These are phyloP conservation scores for Boletus insuetus DNA, from an alignment of 768 basidiomycete species.

Conservation along the genomic window DNA sequence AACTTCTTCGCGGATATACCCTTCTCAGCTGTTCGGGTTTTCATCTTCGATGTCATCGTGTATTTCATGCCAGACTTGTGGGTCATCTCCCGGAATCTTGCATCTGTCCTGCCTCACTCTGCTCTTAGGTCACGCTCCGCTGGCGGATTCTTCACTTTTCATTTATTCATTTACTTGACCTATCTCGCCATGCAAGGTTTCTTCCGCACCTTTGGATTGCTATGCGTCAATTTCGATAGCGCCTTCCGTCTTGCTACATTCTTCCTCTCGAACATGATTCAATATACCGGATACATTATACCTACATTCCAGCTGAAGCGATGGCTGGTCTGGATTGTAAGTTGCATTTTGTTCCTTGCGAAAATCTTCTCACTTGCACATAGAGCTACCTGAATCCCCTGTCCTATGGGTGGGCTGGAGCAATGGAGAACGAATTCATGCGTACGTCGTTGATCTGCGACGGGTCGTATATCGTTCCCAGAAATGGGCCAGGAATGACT, in stretches of 20 bases:
- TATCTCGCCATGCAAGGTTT: slow-evolving; percentile 80
- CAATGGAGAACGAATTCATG: slow-evolving; percentile 87
- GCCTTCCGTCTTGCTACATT: slow-evolving; percentile 57
- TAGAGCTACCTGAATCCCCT: slow-evolving; percentile 79
- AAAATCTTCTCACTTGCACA: slow-evolving; percentile 7
- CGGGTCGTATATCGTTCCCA: slow-evolving; percentile 61
- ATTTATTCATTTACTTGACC: slow-evolving; percentile 61
- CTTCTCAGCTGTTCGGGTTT: slow-evolving; percentile 56
- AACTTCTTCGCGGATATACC: slow-evolving; percentile 70
- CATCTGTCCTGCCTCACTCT: slow-evolving; percentile 16
- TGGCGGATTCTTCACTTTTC: slow-evolving; percentile 53
- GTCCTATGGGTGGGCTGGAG: slow-evolving; percentile 69
- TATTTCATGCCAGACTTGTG: slow-evolving; percentile 64
- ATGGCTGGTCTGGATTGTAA: slow-evolving; percentile 84
- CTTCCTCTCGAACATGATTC: slow-evolving; percentile 74
- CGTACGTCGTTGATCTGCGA: slow-evolving; percentile 62
- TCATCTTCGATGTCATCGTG: slow-evolving; percentile 62
- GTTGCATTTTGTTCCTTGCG: slow-evolving; percentile 21
- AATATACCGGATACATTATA: slow-evolving; percentile 71
- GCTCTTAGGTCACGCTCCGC: slow-evolving; percentile 31
- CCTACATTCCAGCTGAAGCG: slow-evolving; percentile 69
- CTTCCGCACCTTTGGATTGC: slow-evolving; percentile 70
- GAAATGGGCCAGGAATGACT: slow-evolving; percentile 52
- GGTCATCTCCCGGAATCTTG: slow-evolving; percentile 27
- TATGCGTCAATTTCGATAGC: slow-evolving; percentile 53